phyloP scores from a whole-genome alignment of 73 alveolate genomes.

The Paramecium bursaria region DNA sequence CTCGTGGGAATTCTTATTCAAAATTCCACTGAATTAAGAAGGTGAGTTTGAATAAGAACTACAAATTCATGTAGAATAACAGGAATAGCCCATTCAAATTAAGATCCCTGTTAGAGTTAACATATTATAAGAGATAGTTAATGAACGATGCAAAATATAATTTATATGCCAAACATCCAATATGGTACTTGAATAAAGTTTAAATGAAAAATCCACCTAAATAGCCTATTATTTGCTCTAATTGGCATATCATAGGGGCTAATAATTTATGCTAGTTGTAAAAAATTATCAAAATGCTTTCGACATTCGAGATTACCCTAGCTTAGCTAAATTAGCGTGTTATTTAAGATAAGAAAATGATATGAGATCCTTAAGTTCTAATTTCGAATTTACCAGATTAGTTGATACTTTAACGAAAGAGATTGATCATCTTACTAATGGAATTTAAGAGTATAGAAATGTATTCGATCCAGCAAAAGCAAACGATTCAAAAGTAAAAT shows the following conservation, averaged over 20 bases:
- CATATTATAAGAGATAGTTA: constrained; percentile 31
- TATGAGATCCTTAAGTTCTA: neutral
- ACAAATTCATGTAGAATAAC: neutral
- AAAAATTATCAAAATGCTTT: constrained; percentile 21
- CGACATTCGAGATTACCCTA: constrained; percentile 13
- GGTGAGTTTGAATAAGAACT: constrained; percentile 64
- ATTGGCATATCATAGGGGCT: constrained; percentile 43
- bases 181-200: constrained; percentile 8
- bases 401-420: constrained; percentile 36
- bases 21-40: constrained; percentile 57
- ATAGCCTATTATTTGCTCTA: constrained; percentile 16
- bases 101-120: neutral
- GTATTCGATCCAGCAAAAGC: neutral
- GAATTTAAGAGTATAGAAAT: constrained; percentile 9
- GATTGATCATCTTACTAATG: constrained; percentile 11
- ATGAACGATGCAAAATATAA: constrained; percentile 51
- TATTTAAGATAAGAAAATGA: constrained; percentile 19
- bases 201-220: constrained; percentile 1
- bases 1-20: constrained; percentile 65
- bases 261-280: constrained; percentile 1
- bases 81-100: neutral
- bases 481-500: constrained; percentile 4
- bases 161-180: constrained; percentile 51
- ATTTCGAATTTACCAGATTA: constrained; percentile 32
- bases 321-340: constrained; percentile 1